phyloP scores from a whole-genome alignment of 1,284 basidiomycete genomes.

The Ceratobasidium sp. region DNA sequence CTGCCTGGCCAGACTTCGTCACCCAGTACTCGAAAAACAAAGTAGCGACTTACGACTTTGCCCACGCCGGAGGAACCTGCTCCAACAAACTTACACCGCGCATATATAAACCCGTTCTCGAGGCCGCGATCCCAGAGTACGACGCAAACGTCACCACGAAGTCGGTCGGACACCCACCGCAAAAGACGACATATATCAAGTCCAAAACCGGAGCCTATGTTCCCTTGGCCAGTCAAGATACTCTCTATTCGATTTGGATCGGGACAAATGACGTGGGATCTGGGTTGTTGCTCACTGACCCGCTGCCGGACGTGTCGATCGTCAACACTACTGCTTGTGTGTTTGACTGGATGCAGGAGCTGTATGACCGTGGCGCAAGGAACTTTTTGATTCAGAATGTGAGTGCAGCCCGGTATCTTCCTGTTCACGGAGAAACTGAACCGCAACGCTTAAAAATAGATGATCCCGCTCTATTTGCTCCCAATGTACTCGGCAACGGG shows the following conservation, averaged over 20 bases:
- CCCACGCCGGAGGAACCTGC: conserved; percentile 62
- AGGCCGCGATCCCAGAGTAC: conserved; percentile 20
- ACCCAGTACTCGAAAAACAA: conserved; percentile 56
- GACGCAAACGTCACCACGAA: neutral
- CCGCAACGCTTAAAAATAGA: neutral
- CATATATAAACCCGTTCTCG: conserved; percentile 9
- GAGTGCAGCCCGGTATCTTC: neutral
- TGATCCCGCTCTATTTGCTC: conserved; percentile 7
- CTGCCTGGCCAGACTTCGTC: neutral
- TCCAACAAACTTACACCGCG: conserved; percentile 63
- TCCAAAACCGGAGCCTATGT: conserved; percentile 60
- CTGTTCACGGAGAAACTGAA: neutral
- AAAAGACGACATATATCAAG: conserved; percentile 60
- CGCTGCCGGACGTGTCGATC: conserved; percentile 58
- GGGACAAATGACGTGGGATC: conserved; percentile 52
- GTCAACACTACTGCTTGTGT: conserved; percentile 61
- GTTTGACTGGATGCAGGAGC: conserved; percentile 61
- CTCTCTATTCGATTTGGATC: neutral
- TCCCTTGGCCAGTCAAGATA: conserved; percentile 1
- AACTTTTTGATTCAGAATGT: conserved; percentile 65
- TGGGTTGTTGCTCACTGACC: conserved; percentile 60
- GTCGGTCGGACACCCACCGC: neutral
- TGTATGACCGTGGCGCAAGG: conserved; percentile 61
- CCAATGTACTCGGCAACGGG: conserved; percentile 9
- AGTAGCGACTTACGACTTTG: conserved; percentile 60